These are phyloP conservation scores for Candida khao-thaluensis DNA, from an alignment of 805 yeast genomes.

Conservation along the genomic window DNA sequence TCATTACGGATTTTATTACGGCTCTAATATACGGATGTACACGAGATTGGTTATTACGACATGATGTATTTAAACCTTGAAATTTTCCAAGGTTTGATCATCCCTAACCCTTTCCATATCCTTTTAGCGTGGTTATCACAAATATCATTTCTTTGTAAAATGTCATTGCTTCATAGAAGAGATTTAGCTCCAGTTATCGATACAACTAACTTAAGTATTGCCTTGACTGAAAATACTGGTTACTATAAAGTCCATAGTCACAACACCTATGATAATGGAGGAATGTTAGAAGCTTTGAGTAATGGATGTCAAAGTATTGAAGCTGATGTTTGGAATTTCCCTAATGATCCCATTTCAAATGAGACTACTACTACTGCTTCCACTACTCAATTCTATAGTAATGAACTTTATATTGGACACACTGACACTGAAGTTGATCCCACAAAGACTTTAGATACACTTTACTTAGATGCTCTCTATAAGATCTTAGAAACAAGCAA, in stretches of 20 bases:
- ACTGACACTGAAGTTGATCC: constrained; percentile 45
- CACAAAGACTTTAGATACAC: constrained; percentile 43
- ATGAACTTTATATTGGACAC: constrained; percentile 62
- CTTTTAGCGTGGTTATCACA: not conserved
- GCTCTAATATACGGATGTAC: not conserved
- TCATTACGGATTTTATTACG: too few relatives aligned
- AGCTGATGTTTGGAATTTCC: constrained; percentile 58
- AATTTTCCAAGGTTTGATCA: constrained; percentile 1
- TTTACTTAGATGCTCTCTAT: constrained; percentile 56
- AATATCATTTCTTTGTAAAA: not conserved
- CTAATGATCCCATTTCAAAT: constrained; percentile 16
- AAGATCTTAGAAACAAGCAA: constrained; percentile 51
- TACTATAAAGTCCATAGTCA: constrained; percentile 6
- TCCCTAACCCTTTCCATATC: constrained; percentile 1
- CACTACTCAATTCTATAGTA: constrained; percentile 23
- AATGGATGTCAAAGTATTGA: constrained; percentile 60
- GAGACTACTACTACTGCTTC: constrained; percentile 27
- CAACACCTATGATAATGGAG: constrained; percentile 9
- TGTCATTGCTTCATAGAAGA: constrained; percentile 2
- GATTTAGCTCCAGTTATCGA: constrained; percentile 9
- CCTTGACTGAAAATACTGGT: constrained; percentile 1
- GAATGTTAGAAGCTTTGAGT: constrained; percentile 38
- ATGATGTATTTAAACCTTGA: constrained; percentile 6
- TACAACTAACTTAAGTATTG: not conserved
- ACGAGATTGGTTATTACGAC: not conserved